phyloP scores from a whole-genome alignment of 2,329 filamentous ascomycete species.

The Neonectria sp. region DNA sequence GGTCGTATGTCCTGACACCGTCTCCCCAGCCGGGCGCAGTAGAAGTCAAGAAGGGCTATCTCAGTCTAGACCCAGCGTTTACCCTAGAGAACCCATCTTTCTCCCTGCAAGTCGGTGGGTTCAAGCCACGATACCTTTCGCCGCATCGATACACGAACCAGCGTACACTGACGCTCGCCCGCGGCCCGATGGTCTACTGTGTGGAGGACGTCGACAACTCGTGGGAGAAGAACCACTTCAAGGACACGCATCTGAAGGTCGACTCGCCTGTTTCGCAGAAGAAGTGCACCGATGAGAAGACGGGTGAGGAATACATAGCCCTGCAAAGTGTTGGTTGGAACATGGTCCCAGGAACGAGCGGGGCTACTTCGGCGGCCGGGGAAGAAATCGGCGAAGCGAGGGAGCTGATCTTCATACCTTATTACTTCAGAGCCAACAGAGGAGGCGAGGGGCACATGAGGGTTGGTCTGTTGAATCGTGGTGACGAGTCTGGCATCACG shows the following conservation, averaged over 20 bases:
- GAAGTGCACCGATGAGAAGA: conserved; percentile 19
- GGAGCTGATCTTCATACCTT: conserved; percentile 25
- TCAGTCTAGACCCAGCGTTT: conserved; percentile 61
- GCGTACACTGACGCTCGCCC: conserved; percentile 66
- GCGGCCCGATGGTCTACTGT: conserved; percentile 74
- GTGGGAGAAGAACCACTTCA: conserved; percentile 71
- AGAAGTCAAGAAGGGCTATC: conserved; percentile 62
- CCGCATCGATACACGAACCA: conserved; percentile 72
- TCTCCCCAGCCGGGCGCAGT: conserved; percentile 34
- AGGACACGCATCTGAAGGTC: conserved; percentile 48
- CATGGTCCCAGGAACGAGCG: conserved; percentile 11
- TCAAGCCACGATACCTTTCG: conserved; percentile 63
- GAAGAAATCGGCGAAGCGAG: conserved; percentile 7
- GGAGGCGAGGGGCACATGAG: conserved; percentile 38
- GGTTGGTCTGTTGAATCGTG: conserved; percentile 32
- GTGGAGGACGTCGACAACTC: conserved; percentile 71
- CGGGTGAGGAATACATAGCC: conserved; percentile 25
- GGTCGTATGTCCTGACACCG: conserved; percentile 53
- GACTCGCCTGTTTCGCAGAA: conserved; percentile 22
- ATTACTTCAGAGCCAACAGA: conserved; percentile 32
- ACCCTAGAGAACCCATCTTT: conserved; percentile 52
- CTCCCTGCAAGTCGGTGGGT: conserved; percentile 57
- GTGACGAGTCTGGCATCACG: conserved; percentile 15
- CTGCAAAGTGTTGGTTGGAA: conserved; percentile 29
- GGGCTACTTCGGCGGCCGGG: conserved; percentile 3